Percentiles rank a stretch among this genome's conserved stretches.
Conservation (phyloP, 1,284 basidiomycete genomes). For the Cryptococcus sp. region DNA sequence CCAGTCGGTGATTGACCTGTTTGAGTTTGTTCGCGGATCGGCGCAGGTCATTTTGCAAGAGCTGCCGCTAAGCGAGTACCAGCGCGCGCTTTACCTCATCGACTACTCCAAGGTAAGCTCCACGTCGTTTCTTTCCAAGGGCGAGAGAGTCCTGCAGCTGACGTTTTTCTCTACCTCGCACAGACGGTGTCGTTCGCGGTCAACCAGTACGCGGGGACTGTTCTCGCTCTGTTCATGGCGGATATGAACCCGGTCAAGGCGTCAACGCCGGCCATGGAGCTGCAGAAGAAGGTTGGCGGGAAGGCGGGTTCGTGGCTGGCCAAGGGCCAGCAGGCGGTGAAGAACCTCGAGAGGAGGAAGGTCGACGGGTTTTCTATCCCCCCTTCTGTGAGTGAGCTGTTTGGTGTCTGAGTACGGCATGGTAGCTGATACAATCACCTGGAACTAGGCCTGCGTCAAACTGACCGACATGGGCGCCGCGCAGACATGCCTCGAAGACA, state of each 20-base stretch:
- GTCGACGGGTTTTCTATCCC: conserved; percentile 40
- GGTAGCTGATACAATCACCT: conserved; percentile 1
- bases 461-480: conserved; percentile 46
- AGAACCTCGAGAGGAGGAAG: conserved; percentile 42
- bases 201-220: conserved; percentile 43
- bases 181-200: conserved; percentile 43
- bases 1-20: conserved; percentile 48
- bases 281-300: conserved; percentile 30
- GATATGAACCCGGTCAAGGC: conserved; percentile 38
- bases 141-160: not conserved
- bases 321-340: conserved; percentile 47
- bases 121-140: not conserved
- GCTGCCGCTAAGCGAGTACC: conserved; percentile 45
- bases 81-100: conserved; percentile 47
- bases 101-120: conserved; percentile 45
- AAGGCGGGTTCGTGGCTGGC: conserved; percentile 49
- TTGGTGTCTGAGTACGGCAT: not conserved
- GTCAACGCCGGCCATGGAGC: conserved; percentile 26
- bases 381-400: conserved; percentile 26
- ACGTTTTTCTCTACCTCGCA: not conserved
- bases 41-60: conserved; percentile 39
- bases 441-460: conserved; percentile 43
- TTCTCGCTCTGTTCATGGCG: conserved; percentile 39
- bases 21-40: conserved; percentile 46
- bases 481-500: conserved; percentile 39